Base-by-base conservation (phyloP, 305 asterid species). In the Solanum hybrid region DNA sequence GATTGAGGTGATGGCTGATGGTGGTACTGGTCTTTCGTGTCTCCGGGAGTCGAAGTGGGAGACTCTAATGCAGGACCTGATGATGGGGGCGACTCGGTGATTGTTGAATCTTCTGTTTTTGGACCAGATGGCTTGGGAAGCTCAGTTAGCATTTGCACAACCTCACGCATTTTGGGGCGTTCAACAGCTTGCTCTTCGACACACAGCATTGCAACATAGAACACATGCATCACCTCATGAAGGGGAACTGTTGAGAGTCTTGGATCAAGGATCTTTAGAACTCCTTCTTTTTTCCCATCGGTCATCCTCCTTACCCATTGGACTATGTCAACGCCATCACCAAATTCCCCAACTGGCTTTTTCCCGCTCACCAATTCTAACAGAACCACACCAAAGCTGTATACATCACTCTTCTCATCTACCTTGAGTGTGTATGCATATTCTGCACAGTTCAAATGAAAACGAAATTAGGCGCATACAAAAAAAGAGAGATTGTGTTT, bases 101-200 rank as follows among this genome's bases (percentile, higher is more conserved):
- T 87, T 6, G 92, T 86, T 12, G 94, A 90, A 31, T 93, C 95
- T 16, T 92, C 96, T 1, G 91, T 89, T 74, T 95, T 95, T 20
- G 90, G 57, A 5, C 90, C 91, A 2, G 95, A 91, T 0, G 91
- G 91, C 93, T 92, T 93, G 13, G 97, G 97, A 36, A 96, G 94
- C 94, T 97, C 99, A 0, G 98, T 94, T 31, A 97, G 94, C 57
- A 97, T 97, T 82, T 97, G 99, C 67, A 97, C 98, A 1, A 97
- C 99, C 89, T 97, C 98, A 2, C 99, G 94, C 99, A 97, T 97
- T 76, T 98, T 97, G 88, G 99, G 99, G n/a, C 99, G 96, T 71
- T 94, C 97, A 2, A 97, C 96, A 7, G 98, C 98, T 85, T 96
- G 98, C 74, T 96, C 99, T 91, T 95, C 98, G 2, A 97, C 98